Evolutionary conservation across 164 flowering plant species (phyloP), one percentile per base, ranked within the genome.

Genomic region (Sextonia rubra): DNA sequence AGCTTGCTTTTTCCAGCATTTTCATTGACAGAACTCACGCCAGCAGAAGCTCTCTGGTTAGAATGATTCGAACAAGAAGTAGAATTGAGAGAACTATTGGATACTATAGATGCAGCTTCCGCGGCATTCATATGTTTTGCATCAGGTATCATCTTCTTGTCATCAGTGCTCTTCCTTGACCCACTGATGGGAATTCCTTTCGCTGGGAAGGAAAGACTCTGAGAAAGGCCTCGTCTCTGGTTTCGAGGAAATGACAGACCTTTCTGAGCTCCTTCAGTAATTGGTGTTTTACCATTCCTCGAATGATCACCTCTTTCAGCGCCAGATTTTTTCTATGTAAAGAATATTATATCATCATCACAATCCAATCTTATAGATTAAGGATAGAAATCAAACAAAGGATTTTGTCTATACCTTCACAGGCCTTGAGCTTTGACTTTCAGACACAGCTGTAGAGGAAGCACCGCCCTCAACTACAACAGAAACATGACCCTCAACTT

Each of bases 191-290:
- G 77, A 73, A 62, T 64, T 30, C 86, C 85, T 75, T 70, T 85
- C 20, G 88, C 75, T 32, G 92, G 90, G 61, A 92, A 87, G 9
- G 96, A 89, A 64, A 82, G 78, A 66, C 94, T 91, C 77, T 89
- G 89, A 60, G 86, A 80, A 52, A 90, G 78, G 58, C 74, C 73
- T 3, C 85, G 75, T 74, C 71, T 86, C 72, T 82, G 80, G 25
- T 47, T 83, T 17, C 73, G 80, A 60, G 86, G 60, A 71, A 70
- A 27, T 25, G 80, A 23, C 60, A 48, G 24, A 68, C 71, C 84
- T 76, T 83, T 92, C 26, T 69, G 23, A 71, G 66, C 75, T 12
- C 79, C 69, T 58, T 81, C 83, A 48, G 74, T 79, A 77, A 81
- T 90, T 24, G 75, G 60, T 12, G 58, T 29, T 73, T 80, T 85